Evolutionary conservation across 1,284 basidiomycete species (phyloP).

Genomic region (Moniliophthora roreri): DNA sequence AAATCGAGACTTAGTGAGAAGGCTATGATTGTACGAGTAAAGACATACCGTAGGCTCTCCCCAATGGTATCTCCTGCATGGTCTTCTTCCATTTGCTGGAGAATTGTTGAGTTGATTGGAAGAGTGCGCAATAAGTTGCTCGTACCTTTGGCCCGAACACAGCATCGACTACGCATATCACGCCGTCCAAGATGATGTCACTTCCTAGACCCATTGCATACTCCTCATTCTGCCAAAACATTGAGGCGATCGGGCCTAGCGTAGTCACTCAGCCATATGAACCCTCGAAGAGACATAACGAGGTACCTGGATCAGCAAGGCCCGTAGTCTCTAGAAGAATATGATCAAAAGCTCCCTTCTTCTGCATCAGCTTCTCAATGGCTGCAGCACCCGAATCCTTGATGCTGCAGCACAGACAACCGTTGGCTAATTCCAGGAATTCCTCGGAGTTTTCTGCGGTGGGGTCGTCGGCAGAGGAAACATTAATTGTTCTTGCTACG

Average conservation of each 20-base stretch:
- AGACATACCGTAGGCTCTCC: constrained; percentile 69
- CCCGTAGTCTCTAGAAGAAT: constrained; percentile 94
- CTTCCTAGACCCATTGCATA: constrained; percentile 67
- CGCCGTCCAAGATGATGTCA: constrained; percentile 83
- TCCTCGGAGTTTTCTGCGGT: constrained; percentile 68
- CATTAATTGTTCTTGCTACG: constrained; percentile 73
- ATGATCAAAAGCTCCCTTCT: constrained; percentile 86
- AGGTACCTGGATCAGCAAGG: constrained; percentile 84
- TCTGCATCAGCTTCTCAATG: constrained; percentile 85
- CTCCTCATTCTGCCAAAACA: constrained; percentile 94
- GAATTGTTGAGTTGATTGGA: not conserved
- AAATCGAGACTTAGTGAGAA: not conserved
- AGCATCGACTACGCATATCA: constrained; percentile 90
- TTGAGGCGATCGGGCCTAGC: constrained; percentile 79
- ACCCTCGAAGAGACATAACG: not conserved
- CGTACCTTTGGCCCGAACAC: constrained; percentile 78
- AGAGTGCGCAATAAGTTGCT: not conserved
- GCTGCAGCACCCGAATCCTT: constrained; percentile 90
- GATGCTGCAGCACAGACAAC: constrained; percentile 93
- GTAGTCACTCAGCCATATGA: not conserved
- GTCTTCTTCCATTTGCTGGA: constrained; percentile 83
- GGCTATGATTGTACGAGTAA: not conserved
- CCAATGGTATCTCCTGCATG: constrained; percentile 65
- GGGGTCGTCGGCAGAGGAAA: constrained; percentile 68
- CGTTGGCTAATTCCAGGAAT: constrained; percentile 88